Evolutionary conservation across 176 grass and related monocot species (phyloP), one percentile per base, ranked within the genome.

Genomic region (Metroxylon sagu): DNA sequence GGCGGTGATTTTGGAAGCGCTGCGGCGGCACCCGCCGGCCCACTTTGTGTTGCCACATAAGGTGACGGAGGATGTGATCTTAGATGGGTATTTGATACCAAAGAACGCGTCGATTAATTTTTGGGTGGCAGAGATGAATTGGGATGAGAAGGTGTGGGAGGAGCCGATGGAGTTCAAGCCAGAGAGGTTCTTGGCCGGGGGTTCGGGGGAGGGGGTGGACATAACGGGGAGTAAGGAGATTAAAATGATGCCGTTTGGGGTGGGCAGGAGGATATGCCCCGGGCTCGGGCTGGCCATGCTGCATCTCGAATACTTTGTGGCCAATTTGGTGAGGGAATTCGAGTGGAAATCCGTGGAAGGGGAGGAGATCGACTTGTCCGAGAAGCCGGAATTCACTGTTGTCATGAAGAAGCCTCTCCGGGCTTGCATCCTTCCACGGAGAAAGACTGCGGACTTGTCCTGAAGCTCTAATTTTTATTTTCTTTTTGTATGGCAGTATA

Each of bases 161-260:
- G 71, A 67, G 10, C 73, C 89, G 10, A 17, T 6, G 50, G 80
- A 76, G 68, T 91, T 91, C 65, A 48, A 53, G 17, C 83, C 88
- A 17, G 83, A 86, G 25, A 25, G 87, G 66, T 91, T 91, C 72
- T 2, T 91, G 64, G 68, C 76, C 18, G 73, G 72, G 3, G 87
- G 79, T 1, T 68, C 80, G 61, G 72, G 67, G 4, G 66, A 56
- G 25, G 60, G 8, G 26, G 82, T 85, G 63, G 75, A 85, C 53
- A 21, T 90, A n/a, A 85, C 57, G 0, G 79, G 72, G 7, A 87
- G 76, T 26, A 67, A 56, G 57, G 76, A 84, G 77, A 92, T 87
- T 25, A 87, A 72, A 69, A 92, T 92, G 88, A 92, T 87, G 76
- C 80, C 88, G 1, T 92, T 92, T 10, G 83, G 88, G 23, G 88